phyloP scores from a whole-genome alignment of 2,329 filamentous ascomycete genomes.

The Trichoderma simmonsii region DNA sequence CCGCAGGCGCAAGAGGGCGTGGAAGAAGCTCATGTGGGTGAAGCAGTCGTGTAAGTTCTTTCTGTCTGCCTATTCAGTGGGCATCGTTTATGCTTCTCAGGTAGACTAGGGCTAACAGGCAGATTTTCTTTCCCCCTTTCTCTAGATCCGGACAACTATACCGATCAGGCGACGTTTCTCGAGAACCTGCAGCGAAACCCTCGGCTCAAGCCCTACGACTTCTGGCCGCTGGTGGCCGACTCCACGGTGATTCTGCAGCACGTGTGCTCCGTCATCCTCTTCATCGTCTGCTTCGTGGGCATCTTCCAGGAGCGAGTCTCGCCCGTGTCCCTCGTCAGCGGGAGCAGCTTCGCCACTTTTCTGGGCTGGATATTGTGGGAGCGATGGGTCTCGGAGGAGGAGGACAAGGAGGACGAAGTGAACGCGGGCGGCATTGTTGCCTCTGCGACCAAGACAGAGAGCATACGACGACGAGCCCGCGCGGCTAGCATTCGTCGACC shows the following conservation, averaged over 20 bases:
- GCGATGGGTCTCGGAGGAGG: conserved; percentile 75
- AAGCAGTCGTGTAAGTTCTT: conserved; percentile 76
- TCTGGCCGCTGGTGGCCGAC: conserved; percentile 94
- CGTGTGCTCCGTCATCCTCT: conserved; percentile 90
- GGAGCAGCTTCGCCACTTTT: conserved; percentile 78
- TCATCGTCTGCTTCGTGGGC: conserved; percentile 87
- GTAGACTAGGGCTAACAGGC: conserved; percentile 1
- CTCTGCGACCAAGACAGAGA: conserved; percentile 32
- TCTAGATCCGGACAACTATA: conserved; percentile 97
- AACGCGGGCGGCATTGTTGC: conserved; percentile 35
- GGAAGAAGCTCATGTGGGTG: conserved; percentile 98
- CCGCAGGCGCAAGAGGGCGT: conserved; percentile 67
- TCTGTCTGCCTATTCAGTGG: conserved; percentile 17
- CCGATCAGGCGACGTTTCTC: conserved; percentile 92
- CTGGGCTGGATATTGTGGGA: conserved; percentile 91
- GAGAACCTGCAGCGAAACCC: conserved; percentile 95
- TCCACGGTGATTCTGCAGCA: conserved; percentile 97
- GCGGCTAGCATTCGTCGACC: conserved; percentile 39
- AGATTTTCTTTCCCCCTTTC: neutral
- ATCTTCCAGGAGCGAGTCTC: conserved; percentile 87
- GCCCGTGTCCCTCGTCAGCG: conserved; percentile 82
- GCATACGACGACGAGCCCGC: conserved; percentile 34
- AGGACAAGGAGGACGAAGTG: conserved; percentile 46
- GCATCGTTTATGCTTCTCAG: neutral
- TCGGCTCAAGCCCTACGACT: conserved; percentile 90